Conservation (phyloP, 345 rosid species). For the Erodium maritimum region DNA sequence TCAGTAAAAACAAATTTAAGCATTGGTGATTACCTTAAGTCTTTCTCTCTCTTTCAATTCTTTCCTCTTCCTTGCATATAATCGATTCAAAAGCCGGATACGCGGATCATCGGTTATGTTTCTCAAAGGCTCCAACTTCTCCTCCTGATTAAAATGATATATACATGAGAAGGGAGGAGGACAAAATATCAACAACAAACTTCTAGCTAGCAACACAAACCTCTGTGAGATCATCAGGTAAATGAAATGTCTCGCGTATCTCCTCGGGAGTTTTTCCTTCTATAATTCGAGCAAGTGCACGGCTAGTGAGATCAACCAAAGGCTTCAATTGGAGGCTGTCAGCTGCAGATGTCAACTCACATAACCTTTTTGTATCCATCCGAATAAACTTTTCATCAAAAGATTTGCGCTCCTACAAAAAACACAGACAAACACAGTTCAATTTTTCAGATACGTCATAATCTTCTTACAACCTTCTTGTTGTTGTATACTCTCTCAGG, state of each 20-base stretch:
- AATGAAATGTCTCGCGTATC: conserved; percentile 84
- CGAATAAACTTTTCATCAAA: conserved; percentile 79
- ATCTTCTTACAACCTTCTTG: too few relatives aligned
- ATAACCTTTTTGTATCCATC: conserved; percentile 74
- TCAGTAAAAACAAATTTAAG: too few relatives aligned
- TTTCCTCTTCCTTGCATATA: conserved; percentile 77
- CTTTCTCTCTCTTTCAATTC: conserved; percentile 71
- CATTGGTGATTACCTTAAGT: conserved; percentile 38
- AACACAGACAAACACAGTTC: conserved; percentile 4
- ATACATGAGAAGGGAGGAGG: neutral
- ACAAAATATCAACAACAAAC: neutral
- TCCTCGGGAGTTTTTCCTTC: conserved; percentile 85
- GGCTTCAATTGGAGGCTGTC: conserved; percentile 85
- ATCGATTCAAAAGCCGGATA: conserved; percentile 66
- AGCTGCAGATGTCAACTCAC: conserved; percentile 90
- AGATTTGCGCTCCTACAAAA: conserved; percentile 56
- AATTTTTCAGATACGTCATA: neutral
- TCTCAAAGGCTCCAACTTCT: conserved; percentile 78
- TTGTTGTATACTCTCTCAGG: too few relatives aligned
- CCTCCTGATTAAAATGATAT: conserved; percentile 44
- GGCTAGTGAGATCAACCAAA: conserved; percentile 83
- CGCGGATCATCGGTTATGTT: conserved; percentile 79
- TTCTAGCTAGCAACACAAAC: conserved; percentile 28
- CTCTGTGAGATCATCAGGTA: conserved; percentile 95
- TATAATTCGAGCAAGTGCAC: conserved; percentile 74